phyloP scores from a whole-genome alignment of 768 basidiomycete genomes.

The Agaricus sinodeliciosus region DNA sequence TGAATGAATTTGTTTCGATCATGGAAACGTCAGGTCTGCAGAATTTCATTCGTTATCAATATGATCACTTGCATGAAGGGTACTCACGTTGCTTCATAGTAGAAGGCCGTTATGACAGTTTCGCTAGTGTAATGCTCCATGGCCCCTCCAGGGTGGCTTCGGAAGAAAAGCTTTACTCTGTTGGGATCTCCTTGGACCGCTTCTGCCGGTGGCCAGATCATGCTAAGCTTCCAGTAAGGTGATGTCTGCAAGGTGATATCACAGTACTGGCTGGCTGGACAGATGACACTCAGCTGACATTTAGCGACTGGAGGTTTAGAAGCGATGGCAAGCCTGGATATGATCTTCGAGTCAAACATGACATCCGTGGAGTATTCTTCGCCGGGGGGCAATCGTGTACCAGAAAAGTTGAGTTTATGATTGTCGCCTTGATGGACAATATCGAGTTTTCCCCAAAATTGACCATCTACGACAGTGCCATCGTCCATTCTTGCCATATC shows the following conservation, averaged over 20 bases:
- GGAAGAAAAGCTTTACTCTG: conserved; percentile 77
- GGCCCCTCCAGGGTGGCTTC: conserved; percentile 80
- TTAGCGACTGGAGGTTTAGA: conserved; percentile 70
- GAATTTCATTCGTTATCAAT: not conserved
- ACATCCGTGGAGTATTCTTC: conserved; percentile 62
- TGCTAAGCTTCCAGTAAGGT: conserved; percentile 64
- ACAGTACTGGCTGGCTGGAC: conserved; percentile 72
- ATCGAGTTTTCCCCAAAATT: conserved; percentile 84
- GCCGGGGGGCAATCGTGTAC: conserved; percentile 61
- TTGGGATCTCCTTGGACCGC: conserved; percentile 42
- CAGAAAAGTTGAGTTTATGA: conserved; percentile 78
- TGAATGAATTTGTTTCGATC: conserved; percentile 73
- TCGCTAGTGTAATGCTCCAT: conserved; percentile 83
- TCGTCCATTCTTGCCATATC: conserved; percentile 93
- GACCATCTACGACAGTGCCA: conserved; percentile 76
- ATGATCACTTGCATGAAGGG: not conserved
- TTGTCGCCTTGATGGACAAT: conserved; percentile 74
- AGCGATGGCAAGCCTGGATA: conserved; percentile 70
- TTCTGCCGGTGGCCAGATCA: conserved; percentile 78
- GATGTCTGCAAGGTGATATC: conserved; percentile 72
- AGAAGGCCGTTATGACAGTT: conserved; percentile 72
- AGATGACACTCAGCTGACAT: conserved; percentile 68
- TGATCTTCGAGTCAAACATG: conserved; percentile 69
- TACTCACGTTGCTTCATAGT: conserved; percentile 80
- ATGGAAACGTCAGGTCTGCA: conserved; percentile 71